Evolutionary conservation across 768 basidiomycete genomes (phyloP).

Genomic region (Mycena haematopus): DNA sequence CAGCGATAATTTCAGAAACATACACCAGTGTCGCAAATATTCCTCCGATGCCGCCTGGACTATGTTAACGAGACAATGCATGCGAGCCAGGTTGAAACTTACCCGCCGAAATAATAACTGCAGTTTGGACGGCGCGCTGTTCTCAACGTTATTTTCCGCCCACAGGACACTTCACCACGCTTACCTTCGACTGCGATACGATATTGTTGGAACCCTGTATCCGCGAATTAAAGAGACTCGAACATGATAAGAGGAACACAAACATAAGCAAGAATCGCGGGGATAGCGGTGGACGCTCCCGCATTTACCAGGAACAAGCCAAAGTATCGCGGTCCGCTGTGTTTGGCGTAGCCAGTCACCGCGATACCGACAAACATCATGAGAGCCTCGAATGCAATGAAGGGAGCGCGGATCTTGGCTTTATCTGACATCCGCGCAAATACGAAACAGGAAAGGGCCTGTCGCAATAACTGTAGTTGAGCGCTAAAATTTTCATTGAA

Average conservation of each 20-base stretch:
- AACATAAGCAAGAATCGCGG: slow-evolving; percentile 47
- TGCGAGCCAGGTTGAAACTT: slow-evolving; percentile 20
- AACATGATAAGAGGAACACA: slow-evolving; percentile 20
- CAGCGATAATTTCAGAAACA: neutral
- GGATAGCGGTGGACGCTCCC: slow-evolving; percentile 44
- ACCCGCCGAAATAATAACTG: slow-evolving; percentile 34
- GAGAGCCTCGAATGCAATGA: slow-evolving; percentile 41
- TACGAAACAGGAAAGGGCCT: slow-evolving; percentile 43
- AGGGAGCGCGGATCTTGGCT: slow-evolving; percentile 41
- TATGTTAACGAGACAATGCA: neutral
- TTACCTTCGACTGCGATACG: slow-evolving; percentile 41
- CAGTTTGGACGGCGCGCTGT: slow-evolving; percentile 46
- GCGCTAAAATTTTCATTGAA: neutral
- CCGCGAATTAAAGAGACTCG: neutral
- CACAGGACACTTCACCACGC: neutral
- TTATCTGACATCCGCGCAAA: slow-evolving; percentile 48
- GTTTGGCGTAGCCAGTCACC: slow-evolving; percentile 38
- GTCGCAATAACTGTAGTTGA: neutral
- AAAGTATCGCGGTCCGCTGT: slow-evolving; percentile 41
- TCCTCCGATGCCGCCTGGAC: slow-evolving; percentile 44
- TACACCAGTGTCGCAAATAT: slow-evolving; percentile 47
- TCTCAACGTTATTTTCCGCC: neutral
- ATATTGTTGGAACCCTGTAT: slow-evolving; percentile 44
- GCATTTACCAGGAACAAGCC: slow-evolving; percentile 44
- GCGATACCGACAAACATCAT: slow-evolving; percentile 42